Percentiles rank a stretch among this genome's conserved stretches.
phyloP scores from a whole-genome alignment of 176 grass and related monocot species.

The Urochloa ruziziensis region DNA sequence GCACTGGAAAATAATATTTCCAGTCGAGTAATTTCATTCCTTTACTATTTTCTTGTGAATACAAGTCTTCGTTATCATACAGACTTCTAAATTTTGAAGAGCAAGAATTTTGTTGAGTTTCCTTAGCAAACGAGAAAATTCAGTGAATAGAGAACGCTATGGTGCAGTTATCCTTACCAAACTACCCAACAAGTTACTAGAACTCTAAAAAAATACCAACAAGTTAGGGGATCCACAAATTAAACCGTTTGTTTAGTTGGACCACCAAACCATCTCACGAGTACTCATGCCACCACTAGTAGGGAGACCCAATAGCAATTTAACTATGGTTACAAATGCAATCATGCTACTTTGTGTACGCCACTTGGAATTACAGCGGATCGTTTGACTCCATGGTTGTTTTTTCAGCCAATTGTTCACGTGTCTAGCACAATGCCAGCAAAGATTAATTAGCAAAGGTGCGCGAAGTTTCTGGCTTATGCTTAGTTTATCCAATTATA shows the following conservation, averaged over 20 bases:
- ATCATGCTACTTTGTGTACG: neutral
- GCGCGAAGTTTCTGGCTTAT: neutral
- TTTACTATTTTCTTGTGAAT: too few relatives aligned
- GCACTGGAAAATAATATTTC: too few relatives aligned
- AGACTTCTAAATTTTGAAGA: neutral
- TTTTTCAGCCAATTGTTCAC: neutral
- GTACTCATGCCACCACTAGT: neutral
- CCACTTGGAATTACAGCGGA: neutral
- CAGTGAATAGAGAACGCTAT: neutral
- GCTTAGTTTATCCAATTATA: neutral
- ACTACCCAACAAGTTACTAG: neutral
- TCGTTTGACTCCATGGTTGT: neutral
- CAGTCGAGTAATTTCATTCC: too few relatives aligned
- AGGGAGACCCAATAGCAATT: neutral
- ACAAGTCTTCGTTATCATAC: too few relatives aligned
- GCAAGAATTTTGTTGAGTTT: neutral
- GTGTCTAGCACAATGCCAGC: neutral
- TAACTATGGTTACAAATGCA: neutral
- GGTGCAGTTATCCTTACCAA: neutral
- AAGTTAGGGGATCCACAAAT: neutral
- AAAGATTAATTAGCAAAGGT: neutral
- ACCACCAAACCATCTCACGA: neutral
- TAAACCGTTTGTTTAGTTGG: neutral
- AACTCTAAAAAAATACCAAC: too few relatives aligned
- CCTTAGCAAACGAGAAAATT: neutral